phyloP scores from a whole-genome alignment of 495 filamentous ascomycete genomes.

The Penicillium pulvis region DNA sequence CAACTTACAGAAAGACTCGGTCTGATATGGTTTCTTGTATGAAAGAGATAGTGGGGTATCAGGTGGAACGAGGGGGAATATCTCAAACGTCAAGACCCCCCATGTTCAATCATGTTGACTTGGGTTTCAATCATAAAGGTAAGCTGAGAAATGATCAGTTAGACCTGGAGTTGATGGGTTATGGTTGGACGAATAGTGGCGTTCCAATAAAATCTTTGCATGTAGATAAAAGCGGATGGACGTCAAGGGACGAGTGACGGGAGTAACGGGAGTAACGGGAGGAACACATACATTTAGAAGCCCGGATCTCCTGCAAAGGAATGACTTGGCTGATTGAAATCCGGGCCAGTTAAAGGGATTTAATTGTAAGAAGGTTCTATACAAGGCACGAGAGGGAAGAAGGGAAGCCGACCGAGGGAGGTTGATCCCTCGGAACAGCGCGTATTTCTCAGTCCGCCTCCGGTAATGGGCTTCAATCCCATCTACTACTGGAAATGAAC shows the following conservation, averaged over 20 bases:
- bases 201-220: conserved; percentile 8
- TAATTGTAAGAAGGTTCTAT: conserved; percentile 1
- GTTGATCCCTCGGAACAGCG: conserved; percentile 23
- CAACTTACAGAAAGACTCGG: background rate
- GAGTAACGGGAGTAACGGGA: background rate
- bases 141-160: background rate
- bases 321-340: conserved; percentile 12
- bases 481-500: no score
- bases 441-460: conserved; percentile 34
- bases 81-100: conserved; percentile 15
- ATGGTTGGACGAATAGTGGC: conserved; percentile 3
- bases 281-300: conserved; percentile 14
- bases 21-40: background rate
- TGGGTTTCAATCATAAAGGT: conserved; percentile 1
- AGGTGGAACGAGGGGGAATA: conserved; percentile 1
- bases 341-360: conserved; percentile 16
- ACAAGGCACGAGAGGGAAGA: conserved; percentile 12
- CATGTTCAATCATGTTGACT: conserved; percentile 11
- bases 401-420: conserved; percentile 14
- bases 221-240: conserved; percentile 10
- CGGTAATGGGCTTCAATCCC: background rate
- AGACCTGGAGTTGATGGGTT: background rate
- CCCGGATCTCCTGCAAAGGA: conserved; percentile 11
- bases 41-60: background rate
- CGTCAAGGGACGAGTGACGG: background rate